These are phyloP conservation scores for Anthracocystis walkeri DNA, from an alignment of 1,284 basidiomycete genomes.

Conservation along the genomic window DNA sequence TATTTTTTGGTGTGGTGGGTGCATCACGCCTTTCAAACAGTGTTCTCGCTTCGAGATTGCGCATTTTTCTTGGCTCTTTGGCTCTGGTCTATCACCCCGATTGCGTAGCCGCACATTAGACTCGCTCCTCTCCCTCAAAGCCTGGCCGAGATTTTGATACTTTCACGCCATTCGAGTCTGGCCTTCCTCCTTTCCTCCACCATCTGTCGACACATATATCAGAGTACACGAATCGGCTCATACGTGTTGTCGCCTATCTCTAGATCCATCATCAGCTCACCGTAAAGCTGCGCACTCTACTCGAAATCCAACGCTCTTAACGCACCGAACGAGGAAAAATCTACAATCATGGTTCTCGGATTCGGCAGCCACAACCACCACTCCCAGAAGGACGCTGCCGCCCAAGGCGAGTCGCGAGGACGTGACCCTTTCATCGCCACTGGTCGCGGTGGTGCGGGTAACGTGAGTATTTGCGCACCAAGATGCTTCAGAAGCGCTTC, in stretches of 20 bases:
- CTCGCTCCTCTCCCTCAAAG: background rate
- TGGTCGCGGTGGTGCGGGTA: conserved; percentile 64
- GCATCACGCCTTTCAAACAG: conserved; percentile 10
- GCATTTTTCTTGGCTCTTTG: conserved; percentile 17
- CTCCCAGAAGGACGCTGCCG: conserved; percentile 40
- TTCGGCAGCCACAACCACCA: conserved; percentile 53
- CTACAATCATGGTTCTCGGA: conserved; percentile 43
- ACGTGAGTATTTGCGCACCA: conserved; percentile 47
- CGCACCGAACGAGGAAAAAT: background rate
- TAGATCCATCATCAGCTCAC: background rate
- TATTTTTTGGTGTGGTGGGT: background rate
- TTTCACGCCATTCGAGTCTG: conserved; percentile 5
- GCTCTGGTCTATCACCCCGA: conserved; percentile 8
- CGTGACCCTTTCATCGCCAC: conserved; percentile 60
- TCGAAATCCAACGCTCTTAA: background rate
- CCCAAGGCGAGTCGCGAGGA: conserved; percentile 48
- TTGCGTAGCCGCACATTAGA: conserved; percentile 11
- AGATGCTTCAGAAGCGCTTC: too few relatives aligned
- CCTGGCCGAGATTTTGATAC: background rate
- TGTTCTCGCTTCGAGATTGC: conserved; percentile 16
- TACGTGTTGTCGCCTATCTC: background rate
- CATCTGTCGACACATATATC: background rate
- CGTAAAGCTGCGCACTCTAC: background rate
- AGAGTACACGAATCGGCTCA: background rate
- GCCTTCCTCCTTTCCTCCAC: background rate